Base-by-base conservation (phyloP, 2,329 filamentous ascomycete species). In the Neopestalotiopsis sp. region DNA sequence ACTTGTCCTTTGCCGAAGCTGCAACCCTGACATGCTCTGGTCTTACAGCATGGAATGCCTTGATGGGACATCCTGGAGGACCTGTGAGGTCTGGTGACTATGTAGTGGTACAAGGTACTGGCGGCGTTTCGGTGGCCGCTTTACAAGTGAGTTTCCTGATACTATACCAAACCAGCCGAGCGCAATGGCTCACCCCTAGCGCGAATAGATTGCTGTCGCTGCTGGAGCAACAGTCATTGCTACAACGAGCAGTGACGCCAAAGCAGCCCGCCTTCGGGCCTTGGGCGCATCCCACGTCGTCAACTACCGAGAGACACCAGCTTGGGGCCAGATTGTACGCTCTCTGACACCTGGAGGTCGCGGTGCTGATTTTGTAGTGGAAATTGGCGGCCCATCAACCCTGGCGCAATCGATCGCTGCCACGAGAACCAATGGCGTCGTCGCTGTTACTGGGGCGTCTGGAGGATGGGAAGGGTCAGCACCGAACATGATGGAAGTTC, bases 331-430 rank as follows among this genome's bases (percentile, higher is more conserved):
- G 3, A 84, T 84, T 28, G 89, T 89, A 12, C 76, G 85, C 10
- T 86, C 84, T 0, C 82, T 87, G 0, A 84, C 82, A 0, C 79
- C 80, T 0, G 77, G 81, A 1, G 82, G 81, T 2, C 74, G 73
- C 1, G 91, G 91, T 17, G 86, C 91, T 5, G 86, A 92, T 73
- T 83, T 90, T 70, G 81, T 93, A 53, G 74, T 92, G 49, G 91
- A 93, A 73, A 87, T 92, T n/a, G 91, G 89, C 13, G 91, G 91
- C 0, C 82, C 88, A 0, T 84, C 82, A 14, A 92, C 90, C 0
- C 83, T 92, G 71, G 73, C 80, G 2, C 83, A 91, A 74, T 85
- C 83, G 2, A 79, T 91, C 56, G 85, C 85, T 71, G 85, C 86
- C 1, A 79, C 89, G 0, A 71, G 76, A 0, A 67, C 74, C 0